A percentile compares a stretch with the other conserved stretches of the same genome.
Evolutionary conservation across 1,284 basidiomycete genomes (phyloP).

Genomic region (Volvariella volvacea): DNA sequence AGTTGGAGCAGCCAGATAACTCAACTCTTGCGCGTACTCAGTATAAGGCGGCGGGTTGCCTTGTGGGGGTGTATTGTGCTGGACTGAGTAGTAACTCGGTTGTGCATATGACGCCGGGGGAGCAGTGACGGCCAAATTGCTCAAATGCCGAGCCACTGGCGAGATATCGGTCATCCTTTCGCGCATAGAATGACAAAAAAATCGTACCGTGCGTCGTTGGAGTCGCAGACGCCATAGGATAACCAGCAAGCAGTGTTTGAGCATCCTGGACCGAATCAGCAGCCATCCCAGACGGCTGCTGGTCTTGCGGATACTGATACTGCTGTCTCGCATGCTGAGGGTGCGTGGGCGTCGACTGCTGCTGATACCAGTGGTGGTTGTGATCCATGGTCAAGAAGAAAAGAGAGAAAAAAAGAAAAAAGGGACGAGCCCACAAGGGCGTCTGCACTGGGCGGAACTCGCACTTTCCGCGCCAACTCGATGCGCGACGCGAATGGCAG

Average conservation of each 20-base stretch:
- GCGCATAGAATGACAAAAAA: conserved; percentile 4
- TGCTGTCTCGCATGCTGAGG: conserved; percentile 12
- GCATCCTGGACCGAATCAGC: conserved; percentile 50
- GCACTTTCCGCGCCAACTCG: neutral
- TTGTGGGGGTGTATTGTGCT: conserved; percentile 25
- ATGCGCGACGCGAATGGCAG: conserved; percentile 3
- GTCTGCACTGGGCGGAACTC: neutral
- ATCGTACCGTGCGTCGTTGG: conserved; percentile 59
- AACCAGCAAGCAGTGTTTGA: conserved; percentile 53
- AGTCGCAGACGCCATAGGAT: conserved; percentile 64
- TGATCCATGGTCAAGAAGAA: conserved; percentile 8
- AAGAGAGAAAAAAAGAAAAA: too few species aligned
- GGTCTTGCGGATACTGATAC: conserved; percentile 13
- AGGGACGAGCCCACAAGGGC: too few species aligned
- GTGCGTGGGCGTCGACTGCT: conserved; percentile 8
- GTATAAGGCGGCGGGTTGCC: conserved; percentile 45
- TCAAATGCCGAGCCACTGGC: conserved; percentile 58
- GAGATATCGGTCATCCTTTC: conserved; percentile 8
- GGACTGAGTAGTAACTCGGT: conserved; percentile 42
- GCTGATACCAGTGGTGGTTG: conserved; percentile 13
- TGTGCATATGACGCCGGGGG: conserved; percentile 57
- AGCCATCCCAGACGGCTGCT: conserved; percentile 15
- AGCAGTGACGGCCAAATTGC: conserved; percentile 46
- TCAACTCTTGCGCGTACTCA: conserved; percentile 48
- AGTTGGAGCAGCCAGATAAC: conserved; percentile 38